Evolutionary conservation across 257 asterid genomes (phyloP).

Genomic region (Salvia rosmarinus): DNA sequence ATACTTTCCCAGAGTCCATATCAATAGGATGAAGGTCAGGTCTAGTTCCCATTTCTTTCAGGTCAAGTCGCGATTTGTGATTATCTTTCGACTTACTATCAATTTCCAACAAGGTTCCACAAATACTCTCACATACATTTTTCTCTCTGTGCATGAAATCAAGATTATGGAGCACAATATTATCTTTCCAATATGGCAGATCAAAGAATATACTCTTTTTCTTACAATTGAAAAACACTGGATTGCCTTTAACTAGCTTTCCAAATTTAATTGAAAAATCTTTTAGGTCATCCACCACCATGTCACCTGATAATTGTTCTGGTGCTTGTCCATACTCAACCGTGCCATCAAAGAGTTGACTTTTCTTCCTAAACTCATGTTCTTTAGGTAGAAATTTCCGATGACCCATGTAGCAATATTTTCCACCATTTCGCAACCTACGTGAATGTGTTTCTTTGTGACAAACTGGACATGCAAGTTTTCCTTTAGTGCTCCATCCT

Average conservation of each 20-base stretch:
- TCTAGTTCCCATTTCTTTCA: neutral
- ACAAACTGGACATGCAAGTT: constrained; percentile 12
- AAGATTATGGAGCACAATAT: neutral
- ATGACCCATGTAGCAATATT: neutral
- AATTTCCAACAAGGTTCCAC: neutral
- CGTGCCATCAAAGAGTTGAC: neutral
- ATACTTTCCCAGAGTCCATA: too few relatives aligned
- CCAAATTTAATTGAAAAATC: neutral
- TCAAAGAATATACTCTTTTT: neutral
- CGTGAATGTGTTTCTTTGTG: neutral
- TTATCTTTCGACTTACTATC: neutral
- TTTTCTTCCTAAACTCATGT: neutral
- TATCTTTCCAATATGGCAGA: constrained; percentile 4
- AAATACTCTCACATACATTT: neutral
- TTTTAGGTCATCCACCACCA: constrained; percentile 3
- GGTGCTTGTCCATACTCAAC: neutral
- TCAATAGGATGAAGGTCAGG: neutral
- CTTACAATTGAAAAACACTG: neutral
- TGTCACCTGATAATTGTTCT: neutral
- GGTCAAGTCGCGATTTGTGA: neutral
- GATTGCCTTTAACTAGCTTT: neutral
- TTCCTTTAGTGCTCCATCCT: constrained; percentile 6
- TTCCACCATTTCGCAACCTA: neutral
- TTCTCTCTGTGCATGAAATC: neutral
- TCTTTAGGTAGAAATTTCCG: neutral